A percentile compares a stretch with the other conserved stretches of the same genome.
Evolutionary conservation across 1,284 basidiomycete species (phyloP).

Genomic region (Apiotrichum akiyoshidainum): DNA sequence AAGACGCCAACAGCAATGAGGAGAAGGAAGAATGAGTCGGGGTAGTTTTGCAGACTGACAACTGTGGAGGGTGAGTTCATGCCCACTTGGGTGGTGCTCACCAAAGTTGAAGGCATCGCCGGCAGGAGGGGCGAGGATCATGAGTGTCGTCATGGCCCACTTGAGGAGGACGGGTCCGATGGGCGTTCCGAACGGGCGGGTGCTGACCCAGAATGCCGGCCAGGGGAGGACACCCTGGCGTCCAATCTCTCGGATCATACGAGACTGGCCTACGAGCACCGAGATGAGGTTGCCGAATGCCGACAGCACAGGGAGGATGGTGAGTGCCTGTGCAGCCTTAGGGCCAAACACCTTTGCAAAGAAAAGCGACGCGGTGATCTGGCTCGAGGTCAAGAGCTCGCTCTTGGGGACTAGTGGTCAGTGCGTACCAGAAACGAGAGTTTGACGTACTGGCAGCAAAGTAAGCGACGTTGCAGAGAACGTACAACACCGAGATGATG

Average conservation of each 20-base stretch:
- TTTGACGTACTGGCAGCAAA: constrained; percentile 36
- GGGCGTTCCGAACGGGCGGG: constrained; percentile 44
- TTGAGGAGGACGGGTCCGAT: constrained; percentile 54
- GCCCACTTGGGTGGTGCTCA: not conserved
- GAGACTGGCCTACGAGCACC: constrained; percentile 51
- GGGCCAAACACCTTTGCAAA: constrained; percentile 48
- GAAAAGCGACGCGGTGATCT: constrained; percentile 45
- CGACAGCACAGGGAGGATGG: constrained; percentile 44
- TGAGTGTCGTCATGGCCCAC: constrained; percentile 55
- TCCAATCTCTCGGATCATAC: constrained; percentile 48
- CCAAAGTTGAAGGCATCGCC: constrained; percentile 58
- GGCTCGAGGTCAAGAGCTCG: constrained; percentile 37
- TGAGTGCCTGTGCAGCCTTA: constrained; percentile 35
- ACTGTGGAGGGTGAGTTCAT: not conserved
- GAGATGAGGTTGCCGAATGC: constrained; percentile 41
- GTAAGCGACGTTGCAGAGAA: constrained; percentile 45
- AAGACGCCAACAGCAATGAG: constrained; percentile 53
- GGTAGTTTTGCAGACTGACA: constrained; percentile 52
- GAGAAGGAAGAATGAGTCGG: constrained; percentile 52
- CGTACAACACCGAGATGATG: constrained; percentile 37
- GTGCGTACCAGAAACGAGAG: not conserved
- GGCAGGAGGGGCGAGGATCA: constrained; percentile 58
- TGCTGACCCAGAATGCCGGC: constrained; percentile 36
- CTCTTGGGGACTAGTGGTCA: constrained; percentile 31
- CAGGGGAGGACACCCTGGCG: constrained; percentile 48